phyloP scores from a whole-genome alignment of 495 filamentous ascomycete species.

The Hamigera avellanea region DNA sequence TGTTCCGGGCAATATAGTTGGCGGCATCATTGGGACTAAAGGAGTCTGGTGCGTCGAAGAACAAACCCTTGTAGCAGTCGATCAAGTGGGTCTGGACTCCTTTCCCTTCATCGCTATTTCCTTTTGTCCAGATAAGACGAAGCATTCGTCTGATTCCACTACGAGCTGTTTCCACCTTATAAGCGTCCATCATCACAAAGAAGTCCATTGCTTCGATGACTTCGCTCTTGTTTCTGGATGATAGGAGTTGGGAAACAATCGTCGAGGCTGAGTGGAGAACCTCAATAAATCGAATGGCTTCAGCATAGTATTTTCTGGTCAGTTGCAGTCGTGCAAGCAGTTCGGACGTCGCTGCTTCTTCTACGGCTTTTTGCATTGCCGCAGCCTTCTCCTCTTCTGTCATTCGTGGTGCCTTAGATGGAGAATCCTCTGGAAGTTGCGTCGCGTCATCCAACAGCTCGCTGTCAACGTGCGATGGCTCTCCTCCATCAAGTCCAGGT shows the following conservation, averaged over 20 bases:
- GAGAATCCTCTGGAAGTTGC: slow-evolving; percentile 54
- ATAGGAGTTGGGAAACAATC: slow-evolving; percentile 73
- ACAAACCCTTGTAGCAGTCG: slow-evolving; percentile 90
- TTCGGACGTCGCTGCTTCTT: slow-evolving; percentile 64
- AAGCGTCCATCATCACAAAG: slow-evolving; percentile 86
- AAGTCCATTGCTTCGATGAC: slow-evolving; percentile 99
- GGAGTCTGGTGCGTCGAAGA: slow-evolving; percentile 83
- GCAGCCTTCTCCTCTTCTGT: slow-evolving; percentile 44
- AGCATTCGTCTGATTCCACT: slow-evolving; percentile 87
- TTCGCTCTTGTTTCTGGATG: slow-evolving; percentile 92
- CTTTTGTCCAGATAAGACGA: slow-evolving; percentile 96
- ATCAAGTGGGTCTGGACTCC: slow-evolving; percentile 95
- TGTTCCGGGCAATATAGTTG: slow-evolving; percentile 93
- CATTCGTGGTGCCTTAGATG: slow-evolving; percentile 49
- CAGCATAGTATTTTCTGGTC: slow-evolving; percentile 78
- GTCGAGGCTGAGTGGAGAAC: slow-evolving; percentile 74
- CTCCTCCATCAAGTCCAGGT: slow-evolving; percentile 54
- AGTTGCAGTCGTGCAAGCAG: slow-evolving; percentile 74
- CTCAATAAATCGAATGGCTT: slow-evolving; percentile 90
- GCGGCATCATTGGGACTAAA: slow-evolving; percentile 85
- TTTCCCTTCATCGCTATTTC: slow-evolving; percentile 97
- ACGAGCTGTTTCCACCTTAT: slow-evolving; percentile 87
- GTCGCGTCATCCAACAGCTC: slow-evolving; percentile 85
- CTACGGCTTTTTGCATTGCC: slow-evolving; percentile 53
- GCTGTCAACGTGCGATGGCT: slow-evolving; percentile 54